Evolutionary conservation across 2,329 filamentous ascomycete genomes (phyloP).

Genomic region (Dothidotthia symphoricarpi): DNA sequence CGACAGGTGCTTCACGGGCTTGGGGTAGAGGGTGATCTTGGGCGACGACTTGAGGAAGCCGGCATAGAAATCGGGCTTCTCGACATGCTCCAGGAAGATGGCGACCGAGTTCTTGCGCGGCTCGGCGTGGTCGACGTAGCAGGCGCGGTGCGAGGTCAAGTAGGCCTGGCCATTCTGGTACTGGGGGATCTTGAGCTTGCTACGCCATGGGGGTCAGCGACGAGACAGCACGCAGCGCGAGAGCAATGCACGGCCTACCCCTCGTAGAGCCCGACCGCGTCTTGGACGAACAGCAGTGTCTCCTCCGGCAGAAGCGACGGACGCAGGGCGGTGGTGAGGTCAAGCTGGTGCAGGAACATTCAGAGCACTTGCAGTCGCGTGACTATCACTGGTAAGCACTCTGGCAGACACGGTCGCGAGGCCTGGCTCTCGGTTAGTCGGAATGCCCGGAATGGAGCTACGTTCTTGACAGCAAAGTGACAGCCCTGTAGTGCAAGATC

Average conservation of each 20-base stretch:
- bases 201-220: conserved; percentile 41
- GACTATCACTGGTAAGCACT: no score
- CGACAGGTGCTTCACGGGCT: conserved; percentile 67
- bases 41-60: conserved; percentile 93
- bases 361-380: conserved; percentile 51
- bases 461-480: no score
- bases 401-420: not conserved
- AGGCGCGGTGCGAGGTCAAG: conserved; percentile 89
- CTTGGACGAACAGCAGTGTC: conserved; percentile 91
- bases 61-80: conserved; percentile 78
- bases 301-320: conserved; percentile 91
- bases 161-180: conserved; percentile 97
- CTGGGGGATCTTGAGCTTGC: conserved; percentile 91
- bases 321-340: conserved; percentile 93
- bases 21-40: conserved; percentile 87
- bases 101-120: conserved; percentile 81
- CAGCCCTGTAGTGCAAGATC: no score
- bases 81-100: conserved; percentile 85
- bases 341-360: conserved; percentile 96
- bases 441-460: no score
- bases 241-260: no score
- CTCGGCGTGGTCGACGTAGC: conserved; percentile 88
- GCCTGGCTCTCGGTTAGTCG: no score
- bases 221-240: conserved; percentile 4
- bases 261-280: conserved; percentile 96